Evolutionary conservation across 2,329 filamentous ascomycete species (phyloP).

Genomic region (Graphilbum ipis-grandicollis): DNA sequence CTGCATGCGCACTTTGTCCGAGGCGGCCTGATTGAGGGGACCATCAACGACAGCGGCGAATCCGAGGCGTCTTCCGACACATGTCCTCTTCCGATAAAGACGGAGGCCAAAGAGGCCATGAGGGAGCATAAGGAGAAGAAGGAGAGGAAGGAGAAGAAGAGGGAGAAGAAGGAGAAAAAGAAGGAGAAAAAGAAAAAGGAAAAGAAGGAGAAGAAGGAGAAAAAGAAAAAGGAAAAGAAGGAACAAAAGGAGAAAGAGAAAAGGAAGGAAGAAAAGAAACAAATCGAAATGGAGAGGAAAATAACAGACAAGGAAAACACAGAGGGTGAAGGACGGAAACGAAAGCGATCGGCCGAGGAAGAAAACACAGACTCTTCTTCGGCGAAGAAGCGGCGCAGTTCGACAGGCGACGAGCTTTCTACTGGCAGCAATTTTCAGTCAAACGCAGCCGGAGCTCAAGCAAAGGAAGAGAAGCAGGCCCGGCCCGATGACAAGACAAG

Average conservation of each 20-base stretch:
- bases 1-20: slow-evolving; percentile 75
- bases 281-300: slow-evolving; percentile 8
- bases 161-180: slow-evolving; percentile 9
- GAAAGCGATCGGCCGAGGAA: no score
- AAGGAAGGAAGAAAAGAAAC: slow-evolving; percentile 19
- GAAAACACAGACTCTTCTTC: no score
- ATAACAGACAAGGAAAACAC: slow-evolving; percentile 16
- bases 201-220: slow-evolving; percentile 6
- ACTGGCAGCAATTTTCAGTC: no score
- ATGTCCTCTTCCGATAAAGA: not conserved
- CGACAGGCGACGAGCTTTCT: no score
- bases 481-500: slow-evolving; percentile 12
- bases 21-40: slow-evolving; percentile 62
- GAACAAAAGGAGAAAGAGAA: slow-evolving; percentile 13
- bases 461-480: slow-evolving; percentile 9
- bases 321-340: slow-evolving; percentile 2
- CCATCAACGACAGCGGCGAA: no score
- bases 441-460: no score
- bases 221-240: slow-evolving; percentile 19
- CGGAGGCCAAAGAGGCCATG: not conserved
- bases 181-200: slow-evolving; percentile 3
- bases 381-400: no score
- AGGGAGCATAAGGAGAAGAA: slow-evolving; percentile 16
- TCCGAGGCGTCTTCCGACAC: no score
- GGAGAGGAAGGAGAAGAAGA: slow-evolving; percentile 1